Evolutionary conservation across 208 protist species (phyloP).

Genomic region (Blechomonas ayalai): DNA sequence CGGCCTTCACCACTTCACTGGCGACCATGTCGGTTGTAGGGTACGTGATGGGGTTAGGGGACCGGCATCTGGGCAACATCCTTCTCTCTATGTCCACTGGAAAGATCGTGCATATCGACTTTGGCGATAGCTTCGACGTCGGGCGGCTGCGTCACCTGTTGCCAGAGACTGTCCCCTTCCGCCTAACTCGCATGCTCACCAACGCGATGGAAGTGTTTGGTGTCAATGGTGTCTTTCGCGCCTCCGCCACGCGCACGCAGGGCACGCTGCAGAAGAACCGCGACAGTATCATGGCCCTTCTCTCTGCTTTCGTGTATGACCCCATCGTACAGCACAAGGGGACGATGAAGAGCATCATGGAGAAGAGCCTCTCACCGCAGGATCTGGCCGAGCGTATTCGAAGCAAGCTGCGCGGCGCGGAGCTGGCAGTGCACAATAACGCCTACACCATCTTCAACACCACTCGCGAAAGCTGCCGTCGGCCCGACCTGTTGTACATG

Average conservation of each 20-base stretch:
- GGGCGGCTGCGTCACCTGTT: constrained; percentile 97
- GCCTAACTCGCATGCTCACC: constrained; percentile 99
- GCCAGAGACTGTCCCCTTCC: constrained; percentile 99
- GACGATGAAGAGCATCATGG: constrained; percentile 97
- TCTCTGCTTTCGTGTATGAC: constrained; percentile 99
- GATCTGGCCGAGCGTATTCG: constrained; percentile 95
- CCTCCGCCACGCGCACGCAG: constrained; percentile 97
- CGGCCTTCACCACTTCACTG: constrained; percentile 97
- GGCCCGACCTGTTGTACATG: constrained; percentile 86
- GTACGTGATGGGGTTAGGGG: constrained; percentile 94
- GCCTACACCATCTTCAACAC: constrained; percentile 76
- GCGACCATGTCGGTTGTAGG: constrained; percentile 98
- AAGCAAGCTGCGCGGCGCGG: constrained; percentile 97
- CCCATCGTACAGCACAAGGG: constrained; percentile 96
- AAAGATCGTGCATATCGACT: constrained; percentile 99
- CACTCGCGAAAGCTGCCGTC: constrained; percentile 56
- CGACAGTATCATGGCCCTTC: constrained; percentile 98
- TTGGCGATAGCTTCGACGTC: constrained; percentile 99
- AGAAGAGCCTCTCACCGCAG: constrained; percentile 80
- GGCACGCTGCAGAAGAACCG: constrained; percentile 95
- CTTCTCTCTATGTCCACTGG: constrained; percentile 98
- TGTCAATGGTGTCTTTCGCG: constrained; percentile 97
- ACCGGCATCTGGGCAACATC: constrained; percentile 99
- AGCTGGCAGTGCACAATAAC: constrained; percentile 87
- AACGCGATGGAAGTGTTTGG: constrained; percentile 99